These are phyloP conservation scores for Cucurbita argyrosperma DNA, from an alignment of 306 rosid species.

Conservation along the genomic window DNA sequence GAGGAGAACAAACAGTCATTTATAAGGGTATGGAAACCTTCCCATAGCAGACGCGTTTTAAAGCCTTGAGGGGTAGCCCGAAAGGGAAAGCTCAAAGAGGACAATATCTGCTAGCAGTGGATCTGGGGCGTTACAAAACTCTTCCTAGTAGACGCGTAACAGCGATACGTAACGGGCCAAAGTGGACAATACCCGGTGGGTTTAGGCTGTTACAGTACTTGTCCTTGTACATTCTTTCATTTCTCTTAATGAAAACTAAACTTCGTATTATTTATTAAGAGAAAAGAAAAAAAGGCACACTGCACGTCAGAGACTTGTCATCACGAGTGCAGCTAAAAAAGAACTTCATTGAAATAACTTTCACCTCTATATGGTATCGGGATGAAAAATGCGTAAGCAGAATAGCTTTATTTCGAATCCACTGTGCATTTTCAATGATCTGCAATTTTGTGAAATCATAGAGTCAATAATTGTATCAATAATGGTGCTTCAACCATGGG, in stretches of 20 bases:
- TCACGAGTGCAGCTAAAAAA: neutral
- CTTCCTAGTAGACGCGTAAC: no score
- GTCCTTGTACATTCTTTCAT: neutral
- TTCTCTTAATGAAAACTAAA: neutral
- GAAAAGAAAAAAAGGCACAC: no score
- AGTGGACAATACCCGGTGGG: no score
- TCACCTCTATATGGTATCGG: constrained; percentile 80
- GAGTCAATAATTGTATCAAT: neutral
- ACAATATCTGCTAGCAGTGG: no score
- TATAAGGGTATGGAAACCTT: no score
- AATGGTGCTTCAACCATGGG: neutral
- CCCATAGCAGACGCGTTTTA: no score
- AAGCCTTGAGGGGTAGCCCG: no score
- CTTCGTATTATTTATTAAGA: no score
- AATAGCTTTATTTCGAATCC: constrained; percentile 90
- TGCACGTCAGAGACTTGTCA: neutral
- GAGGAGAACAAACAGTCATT: no score
- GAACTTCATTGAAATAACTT: neutral
- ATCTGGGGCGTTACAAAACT: no score
- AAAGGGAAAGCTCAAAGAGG: no score
- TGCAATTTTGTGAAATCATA: constrained; percentile 17
- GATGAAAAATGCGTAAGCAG: constrained; percentile 90
- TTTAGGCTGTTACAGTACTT: neutral
- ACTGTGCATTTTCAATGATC: constrained; percentile 63
- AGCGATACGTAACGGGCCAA: no score